Evolutionary conservation across 169 alveolate species (phyloP).

Genomic region (Plasmodium gonderi): DNA sequence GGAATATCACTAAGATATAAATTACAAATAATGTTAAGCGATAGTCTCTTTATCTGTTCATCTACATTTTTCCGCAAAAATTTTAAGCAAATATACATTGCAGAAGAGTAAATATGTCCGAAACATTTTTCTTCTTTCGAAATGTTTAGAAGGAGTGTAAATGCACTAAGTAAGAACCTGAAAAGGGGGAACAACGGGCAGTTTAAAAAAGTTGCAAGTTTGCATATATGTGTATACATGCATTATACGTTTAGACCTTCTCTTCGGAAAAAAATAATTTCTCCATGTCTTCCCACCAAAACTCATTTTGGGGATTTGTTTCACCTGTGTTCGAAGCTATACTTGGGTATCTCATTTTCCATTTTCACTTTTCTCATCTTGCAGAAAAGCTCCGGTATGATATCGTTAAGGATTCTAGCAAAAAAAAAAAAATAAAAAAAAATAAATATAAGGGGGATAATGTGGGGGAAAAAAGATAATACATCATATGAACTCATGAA

Average conservation of each 20-base stretch:
- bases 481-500: not conserved
- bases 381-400: conserved; percentile 7
- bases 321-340: conserved; percentile 46
- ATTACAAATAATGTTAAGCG: conserved; percentile 42
- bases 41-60: conserved; percentile 26
- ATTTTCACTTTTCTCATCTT: conserved; percentile 1
- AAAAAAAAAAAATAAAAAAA: not conserved
- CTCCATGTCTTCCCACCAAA: too few species aligned
- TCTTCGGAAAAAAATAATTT: not conserved
- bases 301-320: too few species aligned
- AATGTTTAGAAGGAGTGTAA: conserved; percentile 16
- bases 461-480: too few species aligned
- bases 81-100: not conserved
- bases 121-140: conserved; percentile 45
- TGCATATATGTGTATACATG: not conserved
- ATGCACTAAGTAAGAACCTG: conserved; percentile 25
- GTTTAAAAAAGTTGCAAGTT: not conserved
- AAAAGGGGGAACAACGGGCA: not conserved
- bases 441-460: not conserved
- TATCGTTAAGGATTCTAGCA: conserved; percentile 26
- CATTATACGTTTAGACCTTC: not conserved
- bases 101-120: not conserved
- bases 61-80: not conserved
- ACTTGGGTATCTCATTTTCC: conserved; percentile 3
- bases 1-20: conserved; percentile 34